Evolutionary conservation across 2,329 filamentous ascomycete genomes (phyloP).

Genomic region (Botryotinia calthae): DNA sequence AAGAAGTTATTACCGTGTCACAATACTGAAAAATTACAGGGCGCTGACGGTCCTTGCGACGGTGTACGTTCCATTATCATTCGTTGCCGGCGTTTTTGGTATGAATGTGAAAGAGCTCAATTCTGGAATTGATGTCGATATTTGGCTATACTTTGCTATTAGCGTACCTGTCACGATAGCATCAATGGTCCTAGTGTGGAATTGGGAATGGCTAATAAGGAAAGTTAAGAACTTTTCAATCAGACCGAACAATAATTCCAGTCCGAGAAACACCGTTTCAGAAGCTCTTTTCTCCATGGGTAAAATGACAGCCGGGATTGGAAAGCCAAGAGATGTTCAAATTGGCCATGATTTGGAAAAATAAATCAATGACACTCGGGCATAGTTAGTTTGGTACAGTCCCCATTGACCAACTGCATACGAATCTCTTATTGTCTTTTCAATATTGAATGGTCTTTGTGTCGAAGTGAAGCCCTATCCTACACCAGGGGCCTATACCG

Average conservation of each 20-base stretch:
- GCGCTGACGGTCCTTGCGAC: background rate
- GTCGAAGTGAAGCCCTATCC: background rate
- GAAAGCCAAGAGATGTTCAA: background rate
- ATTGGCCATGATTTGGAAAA: background rate
- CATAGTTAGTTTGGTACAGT: background rate
- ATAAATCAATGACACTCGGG: background rate
- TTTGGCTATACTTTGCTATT: background rate
- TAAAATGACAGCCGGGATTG: background rate
- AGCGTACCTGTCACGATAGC: background rate
- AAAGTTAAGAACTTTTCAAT: background rate
- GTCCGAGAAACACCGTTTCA: background rate
- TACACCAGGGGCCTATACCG: too few relatives aligned
- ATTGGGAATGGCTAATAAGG: background rate
- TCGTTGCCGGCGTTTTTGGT: constrained; percentile 1
- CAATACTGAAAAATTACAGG: background rate
- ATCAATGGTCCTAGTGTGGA: background rate
- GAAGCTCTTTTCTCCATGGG: background rate
- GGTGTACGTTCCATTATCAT: background rate
- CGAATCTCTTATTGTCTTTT: background rate
- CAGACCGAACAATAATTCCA: background rate
- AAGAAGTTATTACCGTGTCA: too few relatives aligned
- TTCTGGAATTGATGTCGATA: background rate
- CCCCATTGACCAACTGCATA: background rate
- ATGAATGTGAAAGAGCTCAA: background rate
- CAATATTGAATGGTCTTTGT: background rate